Base-by-base conservation (phyloP, 192 early-diverging fungal species). In the Entomortierella beljakovae region DNA sequence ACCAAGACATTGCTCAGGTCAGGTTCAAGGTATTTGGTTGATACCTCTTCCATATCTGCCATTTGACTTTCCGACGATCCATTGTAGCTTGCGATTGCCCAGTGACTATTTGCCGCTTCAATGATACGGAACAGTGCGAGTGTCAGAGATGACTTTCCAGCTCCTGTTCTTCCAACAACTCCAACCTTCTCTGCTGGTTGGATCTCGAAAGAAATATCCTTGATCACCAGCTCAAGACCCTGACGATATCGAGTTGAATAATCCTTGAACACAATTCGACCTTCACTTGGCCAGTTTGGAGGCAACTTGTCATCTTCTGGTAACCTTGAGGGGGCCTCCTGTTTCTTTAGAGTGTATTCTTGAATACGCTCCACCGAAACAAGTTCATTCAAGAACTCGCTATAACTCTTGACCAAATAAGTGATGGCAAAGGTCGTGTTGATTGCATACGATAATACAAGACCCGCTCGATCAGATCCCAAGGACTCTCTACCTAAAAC, bases 191-290 rank as follows among this genome's bases (percentile, higher is more conserved):
- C 68, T 20, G 67, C 60, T 32, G 68, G 68, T 8, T 66, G 49
- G 4, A 76, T 51, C 23, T 37, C 28, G 18, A 80, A 89, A 15
- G 89, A 88, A 6, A 99, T 68, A 31, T 88, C 71, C 53, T 88
- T 88, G 10, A 98, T 83, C 1, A 94, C 93, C 38, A 95, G 80
- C 71, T 94, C 92, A 38, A 98, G 83, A 0, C 85, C 94, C 6
- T 88, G 74, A 11, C 95, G 86, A 70, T 98, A 98, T 20, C 95
- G 87, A 0, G 93, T 90, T 18, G 91, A 89, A 62, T 93, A 95
- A 37, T 90, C 67, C 22, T 82, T 80, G 76, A 94, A 95, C 62
- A 88, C 87, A 57, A 98, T 86, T 31, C 94, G 92, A 8, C 87
- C 69, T 29, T 86, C 80, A 7, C 73, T 43, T 0, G 93, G 92